Evolutionary conservation across 1,284 basidiomycete species (phyloP).

Genomic region (Apiotrichum gracile): DNA sequence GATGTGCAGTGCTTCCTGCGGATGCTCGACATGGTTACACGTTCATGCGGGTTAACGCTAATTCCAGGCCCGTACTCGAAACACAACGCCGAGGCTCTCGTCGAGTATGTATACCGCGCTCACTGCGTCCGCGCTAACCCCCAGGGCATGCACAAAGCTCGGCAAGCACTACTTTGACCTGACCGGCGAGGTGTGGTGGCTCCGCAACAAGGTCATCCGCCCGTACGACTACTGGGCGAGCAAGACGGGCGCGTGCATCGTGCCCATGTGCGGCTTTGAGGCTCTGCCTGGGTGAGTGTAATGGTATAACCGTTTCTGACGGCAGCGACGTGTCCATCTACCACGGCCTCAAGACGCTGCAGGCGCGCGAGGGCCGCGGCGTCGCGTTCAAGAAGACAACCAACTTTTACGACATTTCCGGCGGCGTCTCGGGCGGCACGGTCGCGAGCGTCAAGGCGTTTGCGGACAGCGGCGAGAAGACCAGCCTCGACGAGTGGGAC

Average conservation of each 20-base stretch:
- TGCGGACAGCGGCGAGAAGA: constrained; percentile 43
- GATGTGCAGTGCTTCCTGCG: not conserved
- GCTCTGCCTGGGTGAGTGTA: constrained; percentile 56
- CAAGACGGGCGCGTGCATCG: constrained; percentile 61
- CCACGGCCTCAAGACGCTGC: constrained; percentile 51
- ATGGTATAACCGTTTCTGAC: not conserved
- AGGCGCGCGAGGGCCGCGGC: constrained; percentile 34
- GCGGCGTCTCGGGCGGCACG: constrained; percentile 65
- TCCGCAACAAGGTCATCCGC: constrained; percentile 52
- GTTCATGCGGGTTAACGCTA: too few relatives aligned
- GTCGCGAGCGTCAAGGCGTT: constrained; percentile 54
- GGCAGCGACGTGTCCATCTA: constrained; percentile 56
- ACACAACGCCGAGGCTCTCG: constrained; percentile 33
- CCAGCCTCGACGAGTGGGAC: constrained; percentile 42
- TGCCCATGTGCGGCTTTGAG: constrained; percentile 67
- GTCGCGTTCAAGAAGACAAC: constrained; percentile 48
- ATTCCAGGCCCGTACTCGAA: constrained; percentile 31
- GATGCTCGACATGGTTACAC: too few relatives aligned
- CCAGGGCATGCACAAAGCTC: constrained; percentile 53
- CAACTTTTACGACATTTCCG: constrained; percentile 53
- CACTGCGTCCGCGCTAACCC: not conserved
- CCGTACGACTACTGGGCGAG: constrained; percentile 62
- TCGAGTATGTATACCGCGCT: constrained; percentile 17
- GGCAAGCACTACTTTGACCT: constrained; percentile 63
- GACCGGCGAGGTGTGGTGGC: constrained; percentile 55